Percentiles rank a stretch among this genome's conserved stretches.
Evolutionary conservation across 2,329 filamentous ascomycete species (phyloP).

Genomic region (Blumeriella jaapii): DNA sequence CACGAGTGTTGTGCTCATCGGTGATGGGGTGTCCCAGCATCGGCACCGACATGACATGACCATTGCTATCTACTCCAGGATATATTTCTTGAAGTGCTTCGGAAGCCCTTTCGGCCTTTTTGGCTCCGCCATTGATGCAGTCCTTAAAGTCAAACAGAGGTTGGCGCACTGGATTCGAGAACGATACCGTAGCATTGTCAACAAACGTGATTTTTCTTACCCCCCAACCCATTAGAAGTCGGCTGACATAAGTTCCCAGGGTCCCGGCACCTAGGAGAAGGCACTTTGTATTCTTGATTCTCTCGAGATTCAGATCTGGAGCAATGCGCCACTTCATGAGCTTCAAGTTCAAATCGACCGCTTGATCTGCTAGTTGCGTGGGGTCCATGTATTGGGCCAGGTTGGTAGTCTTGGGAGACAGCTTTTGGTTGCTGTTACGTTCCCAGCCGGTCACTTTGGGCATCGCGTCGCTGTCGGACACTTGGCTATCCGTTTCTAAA

Average conservation of each 20-base stretch:
- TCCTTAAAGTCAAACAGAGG: conserved; percentile 86
- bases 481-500: conserved; percentile 23
- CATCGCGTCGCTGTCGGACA: conserved; percentile 36
- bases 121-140: conserved; percentile 71
- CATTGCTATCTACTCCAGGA: conserved; percentile 72
- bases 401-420: conserved; percentile 67
- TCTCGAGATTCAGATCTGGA: conserved; percentile 74
- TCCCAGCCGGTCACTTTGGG: conserved; percentile 97
- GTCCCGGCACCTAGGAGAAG: conserved; percentile 87
- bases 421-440: conserved; percentile 64
- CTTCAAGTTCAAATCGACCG: conserved; percentile 91
- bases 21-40: conserved; percentile 89
- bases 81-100: conserved; percentile 77
- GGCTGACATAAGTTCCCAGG: conserved; percentile 83
- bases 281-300: conserved; percentile 82
- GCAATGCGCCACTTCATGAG: conserved; percentile 98
- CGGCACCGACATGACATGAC: conserved; percentile 75
- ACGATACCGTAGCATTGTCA: conserved; percentile 87
- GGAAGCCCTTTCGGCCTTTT: conserved; percentile 73
- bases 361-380: conserved; percentile 74
- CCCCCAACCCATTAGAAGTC: conserved; percentile 90
- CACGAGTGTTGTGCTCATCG: conserved; percentile 56
- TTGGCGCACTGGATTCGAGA: conserved; percentile 91
- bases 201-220: conserved; percentile 92
- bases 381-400: conserved; percentile 93